Percentiles rank a stretch among this genome's conserved stretches.
phyloP scores from a whole-genome alignment of 352 stramenopile genomes.

The Pythium volutum region DNA sequence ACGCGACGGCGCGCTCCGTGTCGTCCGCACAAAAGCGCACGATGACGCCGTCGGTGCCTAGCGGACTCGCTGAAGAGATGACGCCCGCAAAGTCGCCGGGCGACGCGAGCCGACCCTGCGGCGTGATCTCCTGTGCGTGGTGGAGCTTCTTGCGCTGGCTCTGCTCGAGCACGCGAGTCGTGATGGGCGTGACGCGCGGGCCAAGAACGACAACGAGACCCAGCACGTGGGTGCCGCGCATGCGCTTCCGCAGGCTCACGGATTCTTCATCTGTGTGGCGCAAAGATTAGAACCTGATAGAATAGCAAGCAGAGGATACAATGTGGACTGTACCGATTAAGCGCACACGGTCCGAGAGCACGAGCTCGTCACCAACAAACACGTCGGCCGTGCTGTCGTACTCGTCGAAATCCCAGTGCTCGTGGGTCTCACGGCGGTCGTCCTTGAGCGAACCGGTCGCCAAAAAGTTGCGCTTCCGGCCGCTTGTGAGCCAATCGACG shows the following conservation, averaged over 20 bases:
- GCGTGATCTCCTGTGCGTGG: slow-evolving; percentile 63
- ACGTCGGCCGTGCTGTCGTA: slow-evolving; percentile 70
- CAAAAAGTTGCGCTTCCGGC: slow-evolving; percentile 78
- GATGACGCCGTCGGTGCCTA: slow-evolving; percentile 60
- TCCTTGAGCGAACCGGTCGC: slow-evolving; percentile 53
- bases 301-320: neutral
- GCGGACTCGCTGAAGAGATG: slow-evolving; percentile 67
- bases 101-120: slow-evolving; percentile 55
- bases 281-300: neutral
- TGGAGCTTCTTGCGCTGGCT: slow-evolving; percentile 77
- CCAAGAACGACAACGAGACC: slow-evolving; percentile 69
- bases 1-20: slow-evolving; percentile 57
- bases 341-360: slow-evolving; percentile 69
- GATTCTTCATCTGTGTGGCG: slow-evolving; percentile 58
- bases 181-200: slow-evolving; percentile 48
- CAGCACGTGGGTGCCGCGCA: slow-evolving; percentile 73
- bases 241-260: slow-evolving; percentile 60
- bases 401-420: slow-evolving; percentile 78
- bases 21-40: slow-evolving; percentile 68
- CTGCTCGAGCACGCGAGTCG: slow-evolving; percentile 49
- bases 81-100: slow-evolving; percentile 47
- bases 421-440: slow-evolving; percentile 60
- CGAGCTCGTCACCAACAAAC: slow-evolving; percentile 41
- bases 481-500: slow-evolving; percentile 83
- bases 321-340: slow-evolving; percentile 39